Conservation (phyloP, 768 basidiomycete species). For the Hygrocybe coccinea region DNA sequence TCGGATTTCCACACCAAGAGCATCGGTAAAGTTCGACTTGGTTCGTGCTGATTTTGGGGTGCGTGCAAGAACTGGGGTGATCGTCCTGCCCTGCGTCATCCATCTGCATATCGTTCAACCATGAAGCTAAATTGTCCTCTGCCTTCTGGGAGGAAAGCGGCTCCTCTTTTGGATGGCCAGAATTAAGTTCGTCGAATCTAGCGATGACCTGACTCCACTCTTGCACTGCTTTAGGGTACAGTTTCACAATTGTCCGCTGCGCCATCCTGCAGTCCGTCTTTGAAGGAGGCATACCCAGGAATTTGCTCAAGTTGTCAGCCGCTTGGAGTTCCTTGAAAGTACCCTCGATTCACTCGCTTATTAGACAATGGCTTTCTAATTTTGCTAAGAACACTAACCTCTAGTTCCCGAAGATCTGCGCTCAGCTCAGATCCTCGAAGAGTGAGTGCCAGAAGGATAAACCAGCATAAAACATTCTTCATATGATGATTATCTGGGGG, state of each 20-base stretch:
- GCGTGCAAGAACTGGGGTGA: slow-evolving; percentile 28
- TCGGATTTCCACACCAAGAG: slow-evolving; percentile 62
- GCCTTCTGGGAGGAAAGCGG: slow-evolving; percentile 32
- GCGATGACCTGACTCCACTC: slow-evolving; percentile 46
- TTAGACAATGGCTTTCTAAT: neutral
- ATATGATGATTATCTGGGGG: slow-evolving; percentile 61
- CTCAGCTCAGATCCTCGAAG: slow-evolving; percentile 49
- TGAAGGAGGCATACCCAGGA: slow-evolving; percentile 44
- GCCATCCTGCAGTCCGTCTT: slow-evolving; percentile 51
- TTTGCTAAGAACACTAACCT: slow-evolving; percentile 32
- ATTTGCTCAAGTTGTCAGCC: slow-evolving; percentile 48
- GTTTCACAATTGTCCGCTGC: slow-evolving; percentile 45
- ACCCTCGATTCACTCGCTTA: slow-evolving; percentile 16
- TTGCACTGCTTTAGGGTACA: slow-evolving; percentile 40
- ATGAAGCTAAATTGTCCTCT: slow-evolving; percentile 54
- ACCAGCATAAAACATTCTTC: slow-evolving; percentile 57
- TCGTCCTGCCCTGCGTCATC: slow-evolving; percentile 33
- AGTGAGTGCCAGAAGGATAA: slow-evolving; percentile 48
- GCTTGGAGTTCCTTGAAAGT: slow-evolving; percentile 42
- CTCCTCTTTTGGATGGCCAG: slow-evolving; percentile 20
- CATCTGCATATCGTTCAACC: slow-evolving; percentile 48
- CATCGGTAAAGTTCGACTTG: slow-evolving; percentile 53
- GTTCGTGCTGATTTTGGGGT: slow-evolving; percentile 46
- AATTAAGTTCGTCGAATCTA: slow-evolving; percentile 4
- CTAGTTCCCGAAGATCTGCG: slow-evolving; percentile 45